Conservation (phyloP, 2,329 filamentous ascomycete genomes). For the Alternaria infectoria region DNA sequence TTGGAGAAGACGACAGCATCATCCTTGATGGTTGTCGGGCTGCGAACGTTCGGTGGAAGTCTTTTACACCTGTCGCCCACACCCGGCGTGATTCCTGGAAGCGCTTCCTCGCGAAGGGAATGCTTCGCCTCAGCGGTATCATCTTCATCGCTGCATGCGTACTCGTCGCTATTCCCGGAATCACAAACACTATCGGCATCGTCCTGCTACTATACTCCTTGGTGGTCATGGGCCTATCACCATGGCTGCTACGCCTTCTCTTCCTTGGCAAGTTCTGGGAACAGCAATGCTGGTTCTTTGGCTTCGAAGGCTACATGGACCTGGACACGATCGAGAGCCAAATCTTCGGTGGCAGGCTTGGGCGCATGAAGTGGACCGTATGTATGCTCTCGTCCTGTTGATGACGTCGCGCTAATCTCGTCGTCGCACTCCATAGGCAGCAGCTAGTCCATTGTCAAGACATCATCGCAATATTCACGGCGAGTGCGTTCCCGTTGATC, state of each 20-base stretch:
- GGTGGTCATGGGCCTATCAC: slow-evolving; percentile 37
- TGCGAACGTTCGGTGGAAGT: slow-evolving; percentile 54
- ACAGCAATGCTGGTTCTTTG: slow-evolving; percentile 53
- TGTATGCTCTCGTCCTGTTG: slow-evolving; percentile 1
- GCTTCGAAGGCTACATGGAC: slow-evolving; percentile 52
- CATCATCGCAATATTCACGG: slow-evolving; percentile 39
- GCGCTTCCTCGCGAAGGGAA: slow-evolving; percentile 28
- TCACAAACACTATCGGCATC: not conserved
- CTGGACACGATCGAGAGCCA: slow-evolving; percentile 47
- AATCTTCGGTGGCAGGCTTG: slow-evolving; percentile 48
- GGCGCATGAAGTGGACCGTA: slow-evolving; percentile 47
- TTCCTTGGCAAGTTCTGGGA: slow-evolving; percentile 52
- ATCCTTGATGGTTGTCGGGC: slow-evolving; percentile 52
- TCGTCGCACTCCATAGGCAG: not conserved
- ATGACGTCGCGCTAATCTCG: not conserved
- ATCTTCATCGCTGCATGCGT: slow-evolving; percentile 23
- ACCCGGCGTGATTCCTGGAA: slow-evolving; percentile 33
- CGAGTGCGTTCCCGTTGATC: slow-evolving; percentile 44
- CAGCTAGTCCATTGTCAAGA: slow-evolving; percentile 38
- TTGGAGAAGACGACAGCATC: slow-evolving; percentile 51
- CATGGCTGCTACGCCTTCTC: slow-evolving; percentile 45
- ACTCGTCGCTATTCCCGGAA: slow-evolving; percentile 7
- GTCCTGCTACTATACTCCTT: slow-evolving; percentile 34
- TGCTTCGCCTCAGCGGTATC: slow-evolving; percentile 27
- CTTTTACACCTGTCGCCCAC: slow-evolving; percentile 45